phyloP scores from a whole-genome alignment of 2,329 filamentous ascomycete species.

The Emmonsia crescens region DNA sequence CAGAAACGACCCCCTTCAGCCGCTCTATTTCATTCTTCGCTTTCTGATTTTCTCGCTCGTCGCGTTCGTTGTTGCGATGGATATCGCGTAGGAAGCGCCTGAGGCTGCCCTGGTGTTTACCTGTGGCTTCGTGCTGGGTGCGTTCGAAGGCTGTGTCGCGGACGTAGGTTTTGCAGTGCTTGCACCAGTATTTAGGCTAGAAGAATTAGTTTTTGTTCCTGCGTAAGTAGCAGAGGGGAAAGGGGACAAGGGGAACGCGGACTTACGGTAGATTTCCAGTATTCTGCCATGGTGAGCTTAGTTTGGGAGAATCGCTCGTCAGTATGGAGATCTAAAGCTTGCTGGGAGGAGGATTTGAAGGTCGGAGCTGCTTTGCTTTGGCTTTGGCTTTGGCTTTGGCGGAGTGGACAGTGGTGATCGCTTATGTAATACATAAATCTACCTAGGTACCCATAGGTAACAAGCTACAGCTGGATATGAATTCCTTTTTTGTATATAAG shows the following conservation, averaged over 20 bases:
- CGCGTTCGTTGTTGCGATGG: slow-evolving; percentile 70
- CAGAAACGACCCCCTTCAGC: slow-evolving; percentile 62
- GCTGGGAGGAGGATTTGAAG: neutral
- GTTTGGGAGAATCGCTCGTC: neutral
- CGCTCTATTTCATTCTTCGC: slow-evolving; percentile 78
- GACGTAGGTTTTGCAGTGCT: slow-evolving; percentile 83
- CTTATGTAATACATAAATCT: neutral
- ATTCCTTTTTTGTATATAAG: too few species aligned
- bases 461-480: too few species aligned
- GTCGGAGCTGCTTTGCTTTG: neutral
- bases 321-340: neutral
- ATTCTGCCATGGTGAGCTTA: slow-evolving; percentile 64
- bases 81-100: slow-evolving; percentile 85
- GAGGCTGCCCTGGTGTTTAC: slow-evolving; percentile 70
- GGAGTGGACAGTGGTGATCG: too few species aligned
- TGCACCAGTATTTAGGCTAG: slow-evolving; percentile 90
- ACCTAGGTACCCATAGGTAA: too few species aligned
- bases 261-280: slow-evolving; percentile 85
- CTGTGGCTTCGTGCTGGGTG: slow-evolving; percentile 78
- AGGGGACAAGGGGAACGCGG: slow-evolving; percentile 29
- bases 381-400: too few species aligned
- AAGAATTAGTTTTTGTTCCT: neutral
- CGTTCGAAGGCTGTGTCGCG: slow-evolving; percentile 87
- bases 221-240: neutral
- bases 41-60: slow-evolving; percentile 68